Evolutionary conservation across 2,329 filamentous ascomycete species (phyloP), one percentile per base, ranked within the genome.

Genomic region (Claviceps arundinis): DNA sequence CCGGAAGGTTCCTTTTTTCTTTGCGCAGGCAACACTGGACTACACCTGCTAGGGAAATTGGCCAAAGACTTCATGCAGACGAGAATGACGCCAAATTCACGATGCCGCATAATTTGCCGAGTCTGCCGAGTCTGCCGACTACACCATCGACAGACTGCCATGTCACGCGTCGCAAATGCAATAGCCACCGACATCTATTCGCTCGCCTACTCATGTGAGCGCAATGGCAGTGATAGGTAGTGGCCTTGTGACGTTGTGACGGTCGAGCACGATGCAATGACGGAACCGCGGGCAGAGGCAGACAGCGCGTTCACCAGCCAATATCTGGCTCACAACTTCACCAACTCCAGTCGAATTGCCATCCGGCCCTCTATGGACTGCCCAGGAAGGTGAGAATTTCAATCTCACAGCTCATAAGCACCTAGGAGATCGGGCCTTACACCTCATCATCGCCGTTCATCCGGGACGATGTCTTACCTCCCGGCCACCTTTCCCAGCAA

Each of bases 181-280:
- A 41, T 37, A 44, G 51, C 51, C 41, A 46, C 47, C 42, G 9
- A 14, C 30, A 41, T 37, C n/a, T 38, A 52, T 30, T 37, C 16
- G 22, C 34, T n/a, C 5, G 30, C 6, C 43, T 41, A 7, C 14
- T 22, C 3, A 43, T n/a, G 6, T 37, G n/a, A 37, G 37, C 42
- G 40, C 37, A 30, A 30, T 30, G 8, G 26, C 8, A 30, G 26
- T 30, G 26, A 30, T 8, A 19, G 17, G 17, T 19, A 30, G 26
- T 11, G 30, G 9, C 9, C 9, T 34, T 42, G 26, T 19, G 43
- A 38, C 24, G 30, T 34, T 42, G 26, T 19, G 43, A 38, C 24
- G 30, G 30, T 16, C 7, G n/a, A 24, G 40, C 52, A 53, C 45
- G 48, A 50, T 53, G 44, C 52, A 44, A 37, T n/a, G 44, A 37